Evolutionary conservation across 345 rosid genomes (phyloP).

Genomic region (Rhizophora apiculata): DNA sequence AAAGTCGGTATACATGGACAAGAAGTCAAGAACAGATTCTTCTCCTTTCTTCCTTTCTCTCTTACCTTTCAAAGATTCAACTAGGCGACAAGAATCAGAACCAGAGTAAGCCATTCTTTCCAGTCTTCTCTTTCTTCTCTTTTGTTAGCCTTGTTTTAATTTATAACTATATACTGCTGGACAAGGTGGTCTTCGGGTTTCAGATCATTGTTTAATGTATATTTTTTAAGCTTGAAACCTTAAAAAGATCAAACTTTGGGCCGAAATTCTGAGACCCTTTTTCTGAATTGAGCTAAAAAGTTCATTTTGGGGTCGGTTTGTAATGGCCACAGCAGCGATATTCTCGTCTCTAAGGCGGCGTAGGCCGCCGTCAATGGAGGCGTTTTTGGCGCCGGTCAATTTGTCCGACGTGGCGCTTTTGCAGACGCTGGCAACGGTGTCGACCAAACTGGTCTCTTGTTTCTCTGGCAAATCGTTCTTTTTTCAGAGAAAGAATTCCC

Average conservation of each 20-base stretch:
- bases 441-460: constrained; percentile 56
- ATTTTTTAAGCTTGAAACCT: background rate
- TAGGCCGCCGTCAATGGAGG: constrained; percentile 76
- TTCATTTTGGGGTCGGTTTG: background rate
- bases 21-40: background rate
- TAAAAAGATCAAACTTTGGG: no score
- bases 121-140: background rate
- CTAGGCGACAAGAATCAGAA: background rate
- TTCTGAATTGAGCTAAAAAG: background rate
- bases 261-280: background rate
- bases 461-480: constrained; percentile 41
- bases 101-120: constrained; percentile 2
- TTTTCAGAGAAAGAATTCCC: constrained; percentile 76
- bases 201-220: background rate
- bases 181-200: constrained; percentile 1
- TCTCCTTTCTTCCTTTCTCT: background rate
- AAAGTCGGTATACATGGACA: background rate
- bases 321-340: constrained; percentile 86
- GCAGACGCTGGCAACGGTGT: constrained; percentile 56
- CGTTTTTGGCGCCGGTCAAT: constrained; percentile 85
- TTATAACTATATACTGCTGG: background rate
- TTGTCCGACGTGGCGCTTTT: constrained; percentile 67
- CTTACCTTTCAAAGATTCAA: constrained; percentile 5
- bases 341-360: constrained; percentile 85
- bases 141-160: background rate